Conservation (phyloP, 129 eudicot species). For the Ambrosia trifida region DNA sequence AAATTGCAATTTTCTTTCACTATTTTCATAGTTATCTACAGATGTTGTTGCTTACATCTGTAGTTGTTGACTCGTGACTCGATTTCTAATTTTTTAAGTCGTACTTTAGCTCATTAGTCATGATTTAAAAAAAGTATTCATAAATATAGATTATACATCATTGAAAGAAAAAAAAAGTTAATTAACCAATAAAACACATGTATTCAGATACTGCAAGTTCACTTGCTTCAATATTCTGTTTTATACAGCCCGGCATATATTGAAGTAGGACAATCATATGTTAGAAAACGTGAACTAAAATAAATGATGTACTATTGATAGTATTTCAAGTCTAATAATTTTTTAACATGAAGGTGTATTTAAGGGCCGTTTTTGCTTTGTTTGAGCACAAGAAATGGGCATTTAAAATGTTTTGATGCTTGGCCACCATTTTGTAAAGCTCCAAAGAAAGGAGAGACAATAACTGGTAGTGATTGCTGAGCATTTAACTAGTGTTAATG, state of each 20-base stretch:
- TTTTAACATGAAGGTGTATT: background rate
- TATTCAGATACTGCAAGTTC: background rate
- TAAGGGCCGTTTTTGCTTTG: background rate
- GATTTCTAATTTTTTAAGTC: background rate
- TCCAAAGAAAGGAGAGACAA: background rate
- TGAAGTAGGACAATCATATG: background rate
- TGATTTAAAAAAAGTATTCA: background rate
- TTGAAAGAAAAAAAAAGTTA: background rate
- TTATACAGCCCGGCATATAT: background rate
- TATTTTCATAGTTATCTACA: background rate
- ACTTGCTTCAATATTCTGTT: background rate
- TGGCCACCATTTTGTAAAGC: background rate
- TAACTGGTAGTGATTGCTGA: background rate
- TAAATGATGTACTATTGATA: background rate
- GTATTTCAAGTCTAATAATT: background rate
- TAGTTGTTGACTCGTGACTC: background rate
- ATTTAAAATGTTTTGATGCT: background rate
- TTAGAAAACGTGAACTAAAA: background rate
- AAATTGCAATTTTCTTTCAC: background rate
- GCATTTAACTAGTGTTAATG: background rate
- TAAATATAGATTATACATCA: background rate
- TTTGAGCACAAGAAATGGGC: slow-evolving; percentile 1
- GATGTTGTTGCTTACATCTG: slow-evolving; percentile 16
- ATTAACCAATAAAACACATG: background rate
- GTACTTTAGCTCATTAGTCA: background rate